Percentiles rank a stretch among this genome's conserved stretches.
phyloP scores from a whole-genome alignment of 2,329 filamentous ascomycete species.

The Penicillium sp. region DNA sequence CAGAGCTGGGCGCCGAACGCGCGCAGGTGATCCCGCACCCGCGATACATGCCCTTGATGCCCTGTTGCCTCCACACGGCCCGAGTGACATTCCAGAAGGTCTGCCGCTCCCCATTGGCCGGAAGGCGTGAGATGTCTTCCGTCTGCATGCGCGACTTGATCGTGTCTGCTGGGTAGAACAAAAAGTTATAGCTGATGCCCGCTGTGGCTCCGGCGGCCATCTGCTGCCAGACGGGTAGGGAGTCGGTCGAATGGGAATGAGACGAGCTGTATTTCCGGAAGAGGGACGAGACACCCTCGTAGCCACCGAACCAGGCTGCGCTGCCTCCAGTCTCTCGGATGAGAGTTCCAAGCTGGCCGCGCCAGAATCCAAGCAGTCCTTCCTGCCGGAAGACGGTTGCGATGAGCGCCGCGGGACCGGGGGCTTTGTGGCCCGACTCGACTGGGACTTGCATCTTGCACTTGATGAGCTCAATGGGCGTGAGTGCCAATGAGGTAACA shows the following conservation, averaged over 20 bases:
- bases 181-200: constrained; percentile 91
- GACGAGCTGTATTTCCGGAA: constrained; percentile 53
- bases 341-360: constrained; percentile 86
- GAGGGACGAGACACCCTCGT: constrained; percentile 69
- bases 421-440: constrained; percentile 39
- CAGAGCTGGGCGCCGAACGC: constrained; percentile 87
- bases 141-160: constrained; percentile 98
- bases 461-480: constrained; percentile 94
- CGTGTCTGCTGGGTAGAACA: constrained; percentile 96
- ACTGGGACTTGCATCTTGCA: constrained; percentile 89
- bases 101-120: constrained; percentile 48
- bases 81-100: constrained; percentile 69
- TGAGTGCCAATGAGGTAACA: constrained; percentile 84
- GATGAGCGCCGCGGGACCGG: constrained; percentile 67
- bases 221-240: constrained; percentile 77
- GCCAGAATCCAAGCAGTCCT: constrained; percentile 85
- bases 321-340: constrained; percentile 91
- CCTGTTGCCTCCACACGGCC: constrained; percentile 74
- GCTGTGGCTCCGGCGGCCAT: constrained; percentile 80
- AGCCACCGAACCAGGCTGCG: constrained; percentile 90
- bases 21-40: constrained; percentile 91
- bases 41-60: constrained; percentile 78
- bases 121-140: constrained; percentile 52
- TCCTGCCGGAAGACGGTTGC: constrained; percentile 74
- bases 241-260: constrained; percentile 36